Base-by-base conservation (phyloP, 2,329 filamentous ascomycete species). In the Tricladium varicosporioides region DNA sequence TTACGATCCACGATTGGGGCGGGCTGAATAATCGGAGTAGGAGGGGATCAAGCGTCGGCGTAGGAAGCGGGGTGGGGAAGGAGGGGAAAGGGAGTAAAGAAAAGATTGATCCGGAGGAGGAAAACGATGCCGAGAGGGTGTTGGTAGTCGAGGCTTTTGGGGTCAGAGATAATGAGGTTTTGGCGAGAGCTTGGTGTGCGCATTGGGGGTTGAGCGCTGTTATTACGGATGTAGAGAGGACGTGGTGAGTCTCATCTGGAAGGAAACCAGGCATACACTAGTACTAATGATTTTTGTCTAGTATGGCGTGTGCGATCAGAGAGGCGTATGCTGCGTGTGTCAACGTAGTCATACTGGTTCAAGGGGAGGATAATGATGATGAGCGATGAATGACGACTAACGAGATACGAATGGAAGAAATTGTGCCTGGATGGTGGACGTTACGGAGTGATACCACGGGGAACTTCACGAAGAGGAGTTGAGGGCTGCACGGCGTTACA, bases 121-220 rank as follows among this genome's bases (percentile, higher is more conserved):
- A 77, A 13, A 74, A 78, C 15, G 82, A 86, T 54, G 75, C 83
- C 22, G 86, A 88, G 63, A 81, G 82, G 63, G 87, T 92, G 2
- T 75, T 92, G 8, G 85, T 87, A 4, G 79, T 91, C 13, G 86
- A 91, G 72, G 86, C 87, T 0, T 85, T 89, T 69, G 88, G 88
- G 0, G 86, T 88, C 18, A 77, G 77, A 49, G 88, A 91, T 70
- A 91, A 91, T 63, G 88, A 91, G 71, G 88, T 91, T 3, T 79
- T 92, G 65, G 88, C 86, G 1, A 76, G 88, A 60, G 87, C 88
- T 5, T 92, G 88, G 88, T 91, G 88, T 69, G 82, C 86, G 54
- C 86, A 90, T 65, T 89, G 87, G 82, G 88, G 88, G 2, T 72
- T 90, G 65, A 85, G 81, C 67, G 88, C 88, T 1, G 74, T 92